Conservation (phyloP, 2,329 filamentous ascomycete species). For the Botrytis deweyae region DNA sequence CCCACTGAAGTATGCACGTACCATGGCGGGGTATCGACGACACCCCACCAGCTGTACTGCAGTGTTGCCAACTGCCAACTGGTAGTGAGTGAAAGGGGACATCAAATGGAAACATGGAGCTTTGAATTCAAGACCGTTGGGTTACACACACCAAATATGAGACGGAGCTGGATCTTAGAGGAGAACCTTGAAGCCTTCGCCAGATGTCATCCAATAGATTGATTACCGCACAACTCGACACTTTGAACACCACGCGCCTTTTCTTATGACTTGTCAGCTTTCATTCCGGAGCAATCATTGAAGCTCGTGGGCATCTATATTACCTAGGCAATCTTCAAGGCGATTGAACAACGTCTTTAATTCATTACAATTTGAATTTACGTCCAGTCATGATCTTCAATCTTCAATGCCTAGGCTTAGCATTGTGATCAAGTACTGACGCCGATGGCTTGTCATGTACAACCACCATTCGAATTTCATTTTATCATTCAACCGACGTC, state of each 20-base stretch:
- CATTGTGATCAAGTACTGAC: neutral
- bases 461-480: neutral
- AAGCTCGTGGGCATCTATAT: slow-evolving; percentile 1
- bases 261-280: slow-evolving; percentile 21
- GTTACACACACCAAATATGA: neutral
- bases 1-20: slow-evolving; percentile 6
- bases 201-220: neutral
- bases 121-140: neutral
- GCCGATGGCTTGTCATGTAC: neutral
- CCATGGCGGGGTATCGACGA: slow-evolving; percentile 14
- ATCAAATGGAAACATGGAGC: neutral
- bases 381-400: neutral
- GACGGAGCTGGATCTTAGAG: neutral
- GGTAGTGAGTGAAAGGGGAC: neutral
- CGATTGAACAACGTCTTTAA: neutral
- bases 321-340: neutral
- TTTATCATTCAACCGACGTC: neutral
- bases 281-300: slow-evolving; percentile 18
- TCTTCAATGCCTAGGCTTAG: neutral
- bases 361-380: neutral
- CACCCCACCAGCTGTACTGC: neutral
- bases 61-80: neutral
- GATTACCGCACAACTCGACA: neutral
- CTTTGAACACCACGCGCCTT: slow-evolving; percentile 12
- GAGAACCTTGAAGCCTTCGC: neutral